A percentile compares a stretch with the other conserved stretches of the same genome.
Conservation (phyloP, 2,329 filamentous ascomycete species). For the Thielaviopsis musarum region DNA sequence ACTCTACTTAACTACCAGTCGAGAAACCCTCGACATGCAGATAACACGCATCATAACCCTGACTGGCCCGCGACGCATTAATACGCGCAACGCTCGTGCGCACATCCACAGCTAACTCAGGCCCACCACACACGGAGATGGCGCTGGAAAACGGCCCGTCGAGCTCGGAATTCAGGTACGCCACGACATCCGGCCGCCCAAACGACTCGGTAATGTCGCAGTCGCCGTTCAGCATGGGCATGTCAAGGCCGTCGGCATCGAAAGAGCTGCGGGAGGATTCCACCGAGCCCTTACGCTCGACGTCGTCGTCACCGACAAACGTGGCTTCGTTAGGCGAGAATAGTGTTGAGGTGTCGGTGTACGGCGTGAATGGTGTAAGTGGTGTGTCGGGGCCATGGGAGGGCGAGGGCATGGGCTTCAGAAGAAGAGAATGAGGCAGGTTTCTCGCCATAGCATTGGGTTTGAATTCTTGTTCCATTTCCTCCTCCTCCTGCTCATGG, state of each 20-base stretch:
- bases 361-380: slow-evolving; percentile 1
- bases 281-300: slow-evolving; percentile 3
- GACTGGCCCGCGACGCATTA: neutral
- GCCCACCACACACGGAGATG: slow-evolving; percentile 42
- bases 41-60: slow-evolving; percentile 7
- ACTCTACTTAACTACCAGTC: slow-evolving; percentile 2
- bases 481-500: neutral
- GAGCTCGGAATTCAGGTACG: slow-evolving; percentile 26
- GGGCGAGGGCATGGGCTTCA: slow-evolving; percentile 6
- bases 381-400: neutral
- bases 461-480: slow-evolving; percentile 4
- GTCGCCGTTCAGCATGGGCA: neutral
- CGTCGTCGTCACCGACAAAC: slow-evolving; percentile 3
- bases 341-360: slow-evolving; percentile 10
- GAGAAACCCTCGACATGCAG: slow-evolving; percentile 10
- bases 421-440: slow-evolving; percentile 6
- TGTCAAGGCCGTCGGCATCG: slow-evolving; percentile 4
- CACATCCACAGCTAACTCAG: slow-evolving; percentile 34
- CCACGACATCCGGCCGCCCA: slow-evolving; percentile 15
- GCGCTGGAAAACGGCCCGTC: slow-evolving; percentile 34
- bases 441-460: neutral
- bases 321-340: slow-evolving; percentile 7
- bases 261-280: slow-evolving; percentile 10
- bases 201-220: slow-evolving; percentile 6
- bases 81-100: slow-evolving; percentile 35